Conservation (phyloP, 2,329 filamentous ascomycete genomes). For the Claviceps sp. region DNA sequence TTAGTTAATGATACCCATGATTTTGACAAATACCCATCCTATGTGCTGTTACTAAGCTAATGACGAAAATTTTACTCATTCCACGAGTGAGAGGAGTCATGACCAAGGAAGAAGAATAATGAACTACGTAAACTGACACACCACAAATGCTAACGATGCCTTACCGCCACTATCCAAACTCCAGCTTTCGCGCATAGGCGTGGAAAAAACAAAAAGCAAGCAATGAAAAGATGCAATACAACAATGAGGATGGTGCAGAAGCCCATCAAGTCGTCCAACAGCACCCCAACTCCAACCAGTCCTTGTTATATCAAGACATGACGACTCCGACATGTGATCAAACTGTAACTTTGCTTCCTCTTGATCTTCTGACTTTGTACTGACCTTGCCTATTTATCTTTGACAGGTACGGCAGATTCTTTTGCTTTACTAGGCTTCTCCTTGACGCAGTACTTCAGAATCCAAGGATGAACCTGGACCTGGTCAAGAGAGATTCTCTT, state of each 20-base stretch:
- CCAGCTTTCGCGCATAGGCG: constrained; percentile 18
- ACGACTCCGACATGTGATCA: constrained; percentile 4
- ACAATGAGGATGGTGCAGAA: neutral
- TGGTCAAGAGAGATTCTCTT: constrained; percentile 85
- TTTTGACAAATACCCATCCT: neutral
- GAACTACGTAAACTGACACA: neutral
- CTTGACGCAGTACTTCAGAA: constrained; percentile 81
- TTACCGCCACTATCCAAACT: constrained; percentile 10
- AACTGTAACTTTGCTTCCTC: constrained; percentile 4
- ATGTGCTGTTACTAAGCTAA: neutral
- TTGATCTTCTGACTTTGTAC: neutral
- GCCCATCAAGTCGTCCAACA: constrained; percentile 3
- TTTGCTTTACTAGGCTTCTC: constrained; percentile 41
- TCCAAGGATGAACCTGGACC: constrained; percentile 87
- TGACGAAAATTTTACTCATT: too few species aligned
- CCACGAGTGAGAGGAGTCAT: neutral
- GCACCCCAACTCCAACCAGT: constrained; percentile 5
- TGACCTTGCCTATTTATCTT: constrained; percentile 7
- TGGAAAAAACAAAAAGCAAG: neutral
- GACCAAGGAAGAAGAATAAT: neutral
- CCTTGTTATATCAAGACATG: constrained; percentile 4
- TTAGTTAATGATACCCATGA: constrained; percentile 2
- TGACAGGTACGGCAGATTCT: constrained; percentile 15
- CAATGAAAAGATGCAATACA: neutral
- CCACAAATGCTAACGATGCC: neutral